Percentiles rank a stretch among this genome's conserved stretches.
Conservation (phyloP, 139 green algal genomes). For the Nannochloris sp. region DNA sequence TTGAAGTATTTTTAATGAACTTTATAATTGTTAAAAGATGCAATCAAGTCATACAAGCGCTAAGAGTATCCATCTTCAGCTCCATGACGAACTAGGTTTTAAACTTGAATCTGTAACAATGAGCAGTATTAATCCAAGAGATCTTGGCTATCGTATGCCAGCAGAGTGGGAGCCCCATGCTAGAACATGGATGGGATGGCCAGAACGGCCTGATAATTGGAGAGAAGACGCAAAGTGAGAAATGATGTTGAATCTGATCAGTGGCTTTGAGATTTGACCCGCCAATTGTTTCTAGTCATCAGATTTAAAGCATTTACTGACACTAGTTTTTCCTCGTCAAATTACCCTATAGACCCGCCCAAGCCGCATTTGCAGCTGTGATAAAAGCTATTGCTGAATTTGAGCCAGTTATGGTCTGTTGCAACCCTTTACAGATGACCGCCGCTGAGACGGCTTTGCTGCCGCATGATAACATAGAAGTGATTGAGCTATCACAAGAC, state of each 20-base stretch:
- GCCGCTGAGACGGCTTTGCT: constrained; percentile 2
- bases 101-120: no score
- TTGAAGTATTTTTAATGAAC: no score
- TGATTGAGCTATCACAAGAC: constrained; percentile 24
- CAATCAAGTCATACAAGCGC: no score
- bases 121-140: neutral
- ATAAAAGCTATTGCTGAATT: constrained; percentile 38
- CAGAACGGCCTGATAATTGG: constrained; percentile 45
- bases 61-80: no score
- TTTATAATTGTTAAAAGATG: no score
- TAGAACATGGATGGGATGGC: constrained; percentile 34
- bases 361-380: constrained; percentile 41
- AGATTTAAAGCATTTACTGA: neutral
- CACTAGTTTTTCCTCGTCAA: no score
- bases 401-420: constrained; percentile 40
- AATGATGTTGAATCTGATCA: neutral
- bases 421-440: constrained; percentile 15
- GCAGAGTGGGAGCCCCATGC: constrained; percentile 34
- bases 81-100: no score
- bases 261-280: neutral
- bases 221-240: constrained; percentile 6
- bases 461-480: neutral
- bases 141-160: constrained; percentile 25
- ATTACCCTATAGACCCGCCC: constrained; percentile 8
- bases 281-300: neutral